A percentile compares a stretch with the other conserved stretches of the same genome.
Evolutionary conservation across 805 yeast genomes (phyloP).

Genomic region (Kodamaea jinghongensis): DNA sequence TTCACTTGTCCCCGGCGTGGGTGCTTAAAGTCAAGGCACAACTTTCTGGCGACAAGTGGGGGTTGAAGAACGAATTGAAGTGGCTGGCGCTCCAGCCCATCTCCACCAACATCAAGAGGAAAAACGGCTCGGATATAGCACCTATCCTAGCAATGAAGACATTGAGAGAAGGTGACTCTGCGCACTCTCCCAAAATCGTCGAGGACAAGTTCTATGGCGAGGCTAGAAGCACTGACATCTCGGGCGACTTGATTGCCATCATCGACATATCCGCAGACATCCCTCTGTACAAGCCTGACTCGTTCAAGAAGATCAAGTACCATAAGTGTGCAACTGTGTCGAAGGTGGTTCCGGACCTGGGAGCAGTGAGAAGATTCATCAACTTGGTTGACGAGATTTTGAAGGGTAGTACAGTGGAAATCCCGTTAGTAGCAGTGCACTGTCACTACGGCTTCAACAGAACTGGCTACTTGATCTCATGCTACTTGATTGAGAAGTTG

Average conservation of each 20-base stretch:
- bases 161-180: constrained; percentile 57
- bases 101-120: constrained; percentile 40
- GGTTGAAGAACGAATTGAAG: constrained; percentile 69
- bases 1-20: constrained; percentile 68
- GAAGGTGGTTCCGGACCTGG: constrained; percentile 66
- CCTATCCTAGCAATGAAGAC: constrained; percentile 74
- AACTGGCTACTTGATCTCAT: constrained; percentile 71
- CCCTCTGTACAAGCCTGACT: constrained; percentile 67
- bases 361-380: constrained; percentile 56
- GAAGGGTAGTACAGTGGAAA: constrained; percentile 15
- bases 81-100: constrained; percentile 60
- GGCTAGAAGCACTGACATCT: constrained; percentile 26
- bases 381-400: constrained; percentile 50
- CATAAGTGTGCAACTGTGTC: constrained; percentile 76
- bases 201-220: constrained; percentile 44
- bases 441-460: constrained; percentile 83
- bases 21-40: constrained; percentile 62
- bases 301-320: constrained; percentile 54
- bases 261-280: constrained; percentile 68
- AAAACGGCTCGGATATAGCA: constrained; percentile 31
- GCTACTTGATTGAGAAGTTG: constrained; percentile 59
- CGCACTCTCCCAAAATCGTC: constrained; percentile 56
- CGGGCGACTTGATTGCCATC: constrained; percentile 49
- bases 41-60: constrained; percentile 73
- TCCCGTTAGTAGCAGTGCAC: constrained; percentile 59